These are phyloP conservation scores for Cercospora sp. DNA, from an alignment of 2,329 filamentous ascomycete species.

Conservation along the genomic window DNA sequence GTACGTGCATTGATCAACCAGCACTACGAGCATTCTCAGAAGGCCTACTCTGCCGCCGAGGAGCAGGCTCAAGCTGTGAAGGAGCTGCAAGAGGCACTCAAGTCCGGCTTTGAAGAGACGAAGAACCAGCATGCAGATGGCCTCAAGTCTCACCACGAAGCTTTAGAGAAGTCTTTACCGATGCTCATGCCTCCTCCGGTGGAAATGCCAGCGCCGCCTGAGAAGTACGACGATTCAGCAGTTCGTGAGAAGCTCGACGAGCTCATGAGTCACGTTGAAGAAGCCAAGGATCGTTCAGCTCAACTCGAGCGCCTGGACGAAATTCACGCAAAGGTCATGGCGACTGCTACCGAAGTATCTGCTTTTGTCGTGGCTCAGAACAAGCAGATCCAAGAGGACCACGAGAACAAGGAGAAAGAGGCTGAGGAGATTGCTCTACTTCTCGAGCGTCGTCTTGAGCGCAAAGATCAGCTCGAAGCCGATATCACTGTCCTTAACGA, in stretches of 20 bases:
- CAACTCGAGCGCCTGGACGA: constrained; percentile 83
- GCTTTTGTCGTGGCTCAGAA: constrained; percentile 78
- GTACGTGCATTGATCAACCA: constrained; percentile 79
- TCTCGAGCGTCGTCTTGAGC: constrained; percentile 72
- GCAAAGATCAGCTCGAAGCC: constrained; percentile 61
- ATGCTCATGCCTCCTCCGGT: constrained; percentile 48
- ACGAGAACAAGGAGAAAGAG: constrained; percentile 75
- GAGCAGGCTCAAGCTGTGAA: constrained; percentile 47
- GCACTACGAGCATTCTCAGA: constrained; percentile 85
- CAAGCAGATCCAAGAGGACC: constrained; percentile 71
- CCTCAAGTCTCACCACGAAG: constrained; percentile 44
- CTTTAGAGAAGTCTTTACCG: constrained; percentile 46
- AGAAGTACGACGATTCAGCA: constrained; percentile 65
- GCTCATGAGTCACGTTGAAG: constrained; percentile 63
- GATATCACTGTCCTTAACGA: constrained; percentile 50
- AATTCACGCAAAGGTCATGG: constrained; percentile 83
- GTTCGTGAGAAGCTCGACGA: constrained; percentile 51
- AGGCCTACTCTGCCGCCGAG: constrained; percentile 42
- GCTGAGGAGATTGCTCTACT: constrained; percentile 77
- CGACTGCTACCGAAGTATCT: constrained; percentile 80
- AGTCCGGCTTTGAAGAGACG: constrained; percentile 47
- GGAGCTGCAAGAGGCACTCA: constrained; percentile 47
- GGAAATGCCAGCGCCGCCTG: constrained; percentile 43
- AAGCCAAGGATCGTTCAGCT: constrained; percentile 67
- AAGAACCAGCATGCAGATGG: constrained; percentile 39